Conservation (phyloP, 192 early-diverging fungal species). For the Piromyces sp. region DNA sequence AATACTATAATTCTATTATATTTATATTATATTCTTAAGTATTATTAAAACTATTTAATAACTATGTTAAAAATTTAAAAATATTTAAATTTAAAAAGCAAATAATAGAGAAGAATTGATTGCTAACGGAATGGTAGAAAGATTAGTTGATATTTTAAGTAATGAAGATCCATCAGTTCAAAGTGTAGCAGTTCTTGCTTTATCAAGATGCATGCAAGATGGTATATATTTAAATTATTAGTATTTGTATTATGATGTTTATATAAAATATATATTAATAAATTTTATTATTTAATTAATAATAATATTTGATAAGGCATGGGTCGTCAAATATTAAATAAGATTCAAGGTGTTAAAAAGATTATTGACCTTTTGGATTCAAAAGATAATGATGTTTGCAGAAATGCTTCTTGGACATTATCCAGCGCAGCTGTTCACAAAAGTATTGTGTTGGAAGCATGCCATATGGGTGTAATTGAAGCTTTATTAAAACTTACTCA, state of each 20-base stretch:
- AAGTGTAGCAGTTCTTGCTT: slow-evolving; percentile 6
- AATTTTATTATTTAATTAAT: too few species aligned
- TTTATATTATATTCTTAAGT: too few species aligned
- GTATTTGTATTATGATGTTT: too few species aligned
- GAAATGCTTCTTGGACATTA: slow-evolving; percentile 29
- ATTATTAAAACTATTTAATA: too few species aligned
- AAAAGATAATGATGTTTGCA: slow-evolving; percentile 22
- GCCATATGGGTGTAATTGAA: slow-evolving; percentile 24
- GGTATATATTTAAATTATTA: slow-evolving; percentile 5
- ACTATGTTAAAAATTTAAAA: too few species aligned
- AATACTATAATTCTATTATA: too few species aligned
- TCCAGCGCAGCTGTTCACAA: slow-evolving; percentile 18
- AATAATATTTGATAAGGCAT: not conserved
- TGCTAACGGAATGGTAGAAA: slow-evolving; percentile 9
- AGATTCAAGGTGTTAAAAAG: slow-evolving; percentile 8
- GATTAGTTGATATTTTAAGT: slow-evolving; percentile 7
- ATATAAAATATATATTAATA: too few species aligned
- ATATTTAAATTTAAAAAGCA: too few species aligned
- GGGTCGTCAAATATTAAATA: slow-evolving; percentile 3
- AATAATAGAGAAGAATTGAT: slow-evolving; percentile 10
- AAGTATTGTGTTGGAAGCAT: slow-evolving; percentile 20
- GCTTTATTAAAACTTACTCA: slow-evolving; percentile 18
- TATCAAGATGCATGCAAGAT: slow-evolving; percentile 13
- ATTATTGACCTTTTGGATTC: slow-evolving; percentile 19
- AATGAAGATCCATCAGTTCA: slow-evolving; percentile 7